Percentiles rank a stretch among this genome's conserved stretches.
Conservation (phyloP, 2,329 filamentous ascomycete genomes). For the Uncinocarpus reesii region DNA sequence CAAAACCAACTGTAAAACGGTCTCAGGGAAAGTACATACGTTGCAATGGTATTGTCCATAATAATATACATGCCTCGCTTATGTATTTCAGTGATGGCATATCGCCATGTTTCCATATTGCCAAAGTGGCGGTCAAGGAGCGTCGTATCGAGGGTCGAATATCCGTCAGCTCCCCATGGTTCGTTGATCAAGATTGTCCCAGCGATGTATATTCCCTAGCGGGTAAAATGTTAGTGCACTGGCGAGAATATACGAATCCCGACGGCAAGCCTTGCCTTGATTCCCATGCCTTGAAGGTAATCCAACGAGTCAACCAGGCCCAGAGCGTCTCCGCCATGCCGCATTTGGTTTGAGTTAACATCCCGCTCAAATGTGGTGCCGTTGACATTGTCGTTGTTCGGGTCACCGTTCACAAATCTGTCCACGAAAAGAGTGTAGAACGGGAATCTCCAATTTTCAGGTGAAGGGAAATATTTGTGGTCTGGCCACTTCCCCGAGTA, state of each 20-base stretch:
- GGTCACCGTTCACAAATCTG: slow-evolving; percentile 55
- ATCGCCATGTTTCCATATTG: slow-evolving; percentile 48
- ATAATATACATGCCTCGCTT: slow-evolving; percentile 54
- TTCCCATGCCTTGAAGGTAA: slow-evolving; percentile 55
- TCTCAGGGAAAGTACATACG: slow-evolving; percentile 37
- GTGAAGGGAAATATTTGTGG: slow-evolving; percentile 46
- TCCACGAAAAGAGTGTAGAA: slow-evolving; percentile 57
- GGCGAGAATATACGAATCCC: too few species aligned
- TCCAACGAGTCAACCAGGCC: slow-evolving; percentile 52
- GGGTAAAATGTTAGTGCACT: background rate
- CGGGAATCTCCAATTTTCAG: slow-evolving; percentile 54
- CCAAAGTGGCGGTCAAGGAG: slow-evolving; percentile 55
- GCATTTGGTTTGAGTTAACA: slow-evolving; percentile 50
- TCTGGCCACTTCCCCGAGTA: slow-evolving; percentile 49
- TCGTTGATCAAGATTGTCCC: slow-evolving; percentile 55
- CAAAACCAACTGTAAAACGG: background rate
- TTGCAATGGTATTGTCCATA: slow-evolving; percentile 56
- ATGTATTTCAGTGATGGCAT: slow-evolving; percentile 51
- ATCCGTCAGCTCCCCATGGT: slow-evolving; percentile 54
- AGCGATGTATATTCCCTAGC: slow-evolving; percentile 50
- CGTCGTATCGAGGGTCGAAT: slow-evolving; percentile 51
- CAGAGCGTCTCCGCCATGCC: slow-evolving; percentile 51
- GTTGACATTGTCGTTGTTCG: slow-evolving; percentile 54
- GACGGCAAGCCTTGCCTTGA: slow-evolving; percentile 42
- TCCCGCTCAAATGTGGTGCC: slow-evolving; percentile 53